phyloP scores from a whole-genome alignment of 1,284 basidiomycete genomes.

The Heterobasidion occidentale region DNA sequence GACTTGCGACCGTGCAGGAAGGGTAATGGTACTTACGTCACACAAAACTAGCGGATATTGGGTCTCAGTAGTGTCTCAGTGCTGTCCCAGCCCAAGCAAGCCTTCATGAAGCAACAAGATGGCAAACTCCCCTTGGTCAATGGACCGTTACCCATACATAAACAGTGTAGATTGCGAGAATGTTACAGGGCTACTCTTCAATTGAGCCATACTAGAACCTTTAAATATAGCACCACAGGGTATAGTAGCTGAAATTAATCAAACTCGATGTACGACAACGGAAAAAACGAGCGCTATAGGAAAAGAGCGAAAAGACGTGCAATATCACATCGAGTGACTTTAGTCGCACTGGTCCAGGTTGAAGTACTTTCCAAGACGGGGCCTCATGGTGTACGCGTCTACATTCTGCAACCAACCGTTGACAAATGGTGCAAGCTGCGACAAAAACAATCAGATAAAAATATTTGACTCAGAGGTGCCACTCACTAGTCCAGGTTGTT shows the following conservation, averaged over 20 bases:
- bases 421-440: slow-evolving; percentile 63
- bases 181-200: too few species aligned
- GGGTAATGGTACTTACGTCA: too few species aligned
- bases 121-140: too few species aligned
- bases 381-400: slow-evolving; percentile 39
- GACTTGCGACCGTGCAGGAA: too few species aligned
- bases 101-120: too few species aligned
- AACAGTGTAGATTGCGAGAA: too few species aligned
- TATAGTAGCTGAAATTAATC: neutral
- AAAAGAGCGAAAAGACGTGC: neutral
- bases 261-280: neutral
- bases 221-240: neutral
- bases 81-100: too few species aligned
- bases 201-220: too few species aligned
- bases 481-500: slow-evolving; percentile 74
- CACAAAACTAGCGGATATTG: too few species aligned
- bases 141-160: too few species aligned
- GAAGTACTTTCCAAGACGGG: slow-evolving; percentile 59
- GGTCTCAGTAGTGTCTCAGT: too few species aligned
- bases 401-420: slow-evolving; percentile 75
- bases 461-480: neutral
- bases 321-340: neutral
- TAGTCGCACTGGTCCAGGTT: slow-evolving; percentile 49
- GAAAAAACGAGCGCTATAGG: neutral
- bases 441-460: slow-evolving; percentile 19